Base-by-base conservation (phyloP, 805 yeast genomes). In the Kodamaea leandrae region DNA sequence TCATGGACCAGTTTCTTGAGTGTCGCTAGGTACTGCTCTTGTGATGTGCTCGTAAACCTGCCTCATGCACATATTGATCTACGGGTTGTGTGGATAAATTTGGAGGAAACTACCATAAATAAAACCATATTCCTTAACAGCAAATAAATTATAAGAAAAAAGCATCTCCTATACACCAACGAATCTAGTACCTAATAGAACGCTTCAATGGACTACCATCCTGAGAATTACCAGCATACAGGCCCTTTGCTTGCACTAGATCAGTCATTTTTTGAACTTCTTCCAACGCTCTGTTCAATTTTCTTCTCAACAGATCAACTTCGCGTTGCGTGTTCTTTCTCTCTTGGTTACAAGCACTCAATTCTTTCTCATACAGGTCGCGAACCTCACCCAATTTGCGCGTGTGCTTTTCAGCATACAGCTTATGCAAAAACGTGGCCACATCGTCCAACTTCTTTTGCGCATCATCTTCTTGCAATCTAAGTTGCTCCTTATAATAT, bases 381-480 rank as follows among this genome's bases (percentile, higher is more conserved):
- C 78, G 82, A 52, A 82, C 63, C 23, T 78, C 74, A 10, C 72
- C 71, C 6, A 86, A 83, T 58, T 86, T 86, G 39, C 77, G 75
- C 46, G 82, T 86, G 54, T 86, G 95, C 55, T 86, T 86, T 37
- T 82, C 79, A 2, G 87, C 77, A 54, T 86, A 86, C 55, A 83
- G 89, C 27, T 76, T 70, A 53, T 85, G 85, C 8, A 86, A 64
- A 50, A 82, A 86, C 44, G 79, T 82, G 0, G 90, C 86, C 35
- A 85, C 61, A 46, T 78, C 75, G 46, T 80, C 78, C 27, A 83
- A 61, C 52, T 77, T 74, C 43, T 68, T 68, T 46, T 79, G 81
- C 2, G 78, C 65, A 14, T 74, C 77, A 19, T 59, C 58, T 41
- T 80, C 82, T 20, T 71, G 68, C 2, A 60, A 55, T 6, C 44